Evolutionary conservation across 306 rosid genomes (phyloP).

Genomic region (Betula pendula): DNA sequence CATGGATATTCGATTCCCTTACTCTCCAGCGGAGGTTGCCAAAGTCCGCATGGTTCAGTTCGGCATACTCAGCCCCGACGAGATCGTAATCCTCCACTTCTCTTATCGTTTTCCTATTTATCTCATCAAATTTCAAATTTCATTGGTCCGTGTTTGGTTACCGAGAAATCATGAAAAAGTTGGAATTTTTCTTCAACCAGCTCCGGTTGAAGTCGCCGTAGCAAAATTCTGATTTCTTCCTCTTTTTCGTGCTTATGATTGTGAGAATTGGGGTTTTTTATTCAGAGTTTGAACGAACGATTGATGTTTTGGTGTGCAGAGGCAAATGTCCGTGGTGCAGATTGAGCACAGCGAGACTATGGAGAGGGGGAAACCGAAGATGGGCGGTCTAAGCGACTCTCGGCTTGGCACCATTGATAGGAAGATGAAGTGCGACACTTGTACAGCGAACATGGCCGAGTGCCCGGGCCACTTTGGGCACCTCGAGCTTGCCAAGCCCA

Average conservation of each 20-base stretch:
- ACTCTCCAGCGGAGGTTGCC: constrained; percentile 96
- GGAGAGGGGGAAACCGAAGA: constrained; percentile 85
- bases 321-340: constrained; percentile 98
- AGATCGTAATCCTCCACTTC: constrained; percentile 61
- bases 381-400: constrained; percentile 87
- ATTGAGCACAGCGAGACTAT: constrained; percentile 93
- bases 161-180: not conserved
- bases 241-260: not conserved
- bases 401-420: constrained; percentile 92
- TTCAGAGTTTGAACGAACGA: constrained; percentile 5
- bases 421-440: constrained; percentile 93
- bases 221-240: not conserved
- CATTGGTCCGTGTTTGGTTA: not conserved
- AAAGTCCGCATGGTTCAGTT: constrained; percentile 91
- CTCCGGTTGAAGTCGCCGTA: too few species aligned
- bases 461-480: constrained; percentile 98
- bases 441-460: constrained; percentile 96
- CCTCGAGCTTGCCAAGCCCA: constrained; percentile 95
- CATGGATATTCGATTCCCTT: constrained; percentile 97
- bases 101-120: not conserved
- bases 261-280: not conserved
- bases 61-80: constrained; percentile 91
- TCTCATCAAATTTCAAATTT: not conserved
- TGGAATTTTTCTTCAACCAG: too few species aligned
- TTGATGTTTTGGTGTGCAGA: constrained; percentile 49